Base-by-base conservation (phyloP, 2,329 filamentous ascomycete genomes). In the Mollisia scopiformis region DNA sequence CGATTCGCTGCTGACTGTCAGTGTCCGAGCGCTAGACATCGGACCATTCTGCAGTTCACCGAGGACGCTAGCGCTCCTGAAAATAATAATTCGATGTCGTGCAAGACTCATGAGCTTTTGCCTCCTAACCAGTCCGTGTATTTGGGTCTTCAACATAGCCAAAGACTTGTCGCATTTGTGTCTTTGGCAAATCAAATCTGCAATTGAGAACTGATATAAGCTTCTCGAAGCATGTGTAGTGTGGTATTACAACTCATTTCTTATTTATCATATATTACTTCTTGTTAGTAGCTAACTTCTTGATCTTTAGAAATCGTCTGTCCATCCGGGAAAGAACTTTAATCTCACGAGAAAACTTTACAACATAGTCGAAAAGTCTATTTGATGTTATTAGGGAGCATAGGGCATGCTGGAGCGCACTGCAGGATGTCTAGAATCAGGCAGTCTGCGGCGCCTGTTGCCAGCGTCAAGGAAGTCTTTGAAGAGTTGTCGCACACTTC, bases 361-460 rank as follows among this genome's bases (percentile, higher is more conserved):
- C 13, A 47, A 11, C 23, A 27, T 47, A 27, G 23, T 47, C 43
- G 59, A 55, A 57, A 50, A 31, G 41, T 59, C 51, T 14, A 30
- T 55, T 28, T 23, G 35, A 41, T 21, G 41, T 30, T 14, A 58
- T 49, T 58, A 46, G 55, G 46, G 59, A 56, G 59, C 59, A 64
- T 63, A 75, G 76, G 77, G 77, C 72, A 86, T 86, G 83, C 82
- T 86, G 73, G 83, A 86, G 81, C 81, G 81, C 69, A 82, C 81
- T 72, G 79, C 80, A 73, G 77, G 78, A 84, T 85, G 82, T 71
- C 68, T 74, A 76, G 79, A 85, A 78, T 78, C 84, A 77, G 78
- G 80, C 74, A 80, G 82, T 78, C 77, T 81, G 72, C 79, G 80
- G 72, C 77, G 79, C 68, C 77, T 83, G 70, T 71, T 83, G 62